Evolutionary conservation across 345 rosid species (phyloP), one percentile per base, ranked within the genome.

Genomic region (Euphorbia tirucalli): DNA sequence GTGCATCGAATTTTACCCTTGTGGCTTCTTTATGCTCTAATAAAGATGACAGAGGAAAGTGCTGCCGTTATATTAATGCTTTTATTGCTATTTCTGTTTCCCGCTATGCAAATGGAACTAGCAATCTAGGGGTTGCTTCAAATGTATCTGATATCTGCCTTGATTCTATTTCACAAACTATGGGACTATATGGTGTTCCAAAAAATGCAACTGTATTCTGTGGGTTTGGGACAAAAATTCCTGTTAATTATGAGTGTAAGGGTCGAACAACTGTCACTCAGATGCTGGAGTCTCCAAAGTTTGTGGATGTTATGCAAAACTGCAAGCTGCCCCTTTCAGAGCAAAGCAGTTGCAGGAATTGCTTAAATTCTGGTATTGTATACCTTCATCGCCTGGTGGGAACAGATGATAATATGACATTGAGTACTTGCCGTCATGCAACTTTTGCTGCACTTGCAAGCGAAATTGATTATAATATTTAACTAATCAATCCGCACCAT

Each of bases 21-120:
- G 87, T 87, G 63, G 98, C 97, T 19, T 85, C 97, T 1, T 46
- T 90, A 46, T 94, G 98, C 84, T 89, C 95, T 0, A 75, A 75
- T 64, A 71, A 77, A 9, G 76, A 77, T 39, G 84, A 87, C 8
- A 84, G 92, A 84, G 96, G 89, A 65, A 90, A 86, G 75, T 94
- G 98, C 73, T 94, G 97, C 84, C 96, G 93, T 65, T 92, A 94
- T 81, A 92, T 94, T 70, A 94, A 94, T 76, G 93, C 96, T 69
- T 94, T 86, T 59, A 69, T 90, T 74, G 92, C 96, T 7, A 73
- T 87, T 70, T 90, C 98, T 1, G 72, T 90, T 35, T 83, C 98
- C 37, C 95, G 87, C 39, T 88, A 87, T 62, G 89, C 97, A 48
- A 94, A 92, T 84, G 61, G 32, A 62, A 90, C 98, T 18, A 44